Base-by-base conservation (phyloP, 352 stramenopile species). In the Sclerospora graminicola region DNA sequence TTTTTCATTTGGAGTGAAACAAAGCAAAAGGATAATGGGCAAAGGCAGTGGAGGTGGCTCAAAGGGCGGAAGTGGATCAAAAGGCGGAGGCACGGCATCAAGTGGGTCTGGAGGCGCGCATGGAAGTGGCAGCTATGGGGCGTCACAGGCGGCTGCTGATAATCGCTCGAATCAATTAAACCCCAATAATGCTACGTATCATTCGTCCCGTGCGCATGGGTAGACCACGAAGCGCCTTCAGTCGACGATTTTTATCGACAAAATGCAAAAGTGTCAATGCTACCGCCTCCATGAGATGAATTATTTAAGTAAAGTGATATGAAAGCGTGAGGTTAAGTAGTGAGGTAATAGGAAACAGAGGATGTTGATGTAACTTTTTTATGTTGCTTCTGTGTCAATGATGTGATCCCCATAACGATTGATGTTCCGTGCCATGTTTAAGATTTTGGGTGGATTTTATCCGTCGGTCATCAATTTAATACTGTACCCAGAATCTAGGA, bases 101-200 rank as follows among this genome's bases (percentile, higher is more conserved):
- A 6, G 21, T 26, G 32, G 37, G 28, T 34, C 14, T 1, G 37
- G 37, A n/a, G 33, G 31, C 15, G 39, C 32, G 7, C 6, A 3
- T 3, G 11, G 30, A n/a, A n/a, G n/a, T n/a, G n/a, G n/a, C n/a
- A n/a, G n/a, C n/a, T n/a, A n/a, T 16, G 35, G 41, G 11, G n/a
- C 19, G 9, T 53, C 57, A 3, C 49, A 68, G 40, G 57, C 61
- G 5, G 41, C 57, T 0, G 37, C 28, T 1, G 57, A 70, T 32
- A 67, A 70, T 23, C 57, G 46, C 9, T 34, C 60, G 0, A 71
- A 69, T 27, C 64, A 75, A 23, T 26, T 71, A 6, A 75, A 75
- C 15, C 60, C 64, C 0, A 75, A 75, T 36, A 75, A 75, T 15
- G 10, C 47, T 0, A 20, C 45, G 15, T 75, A 67, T 33, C 7